A percentile compares a stretch with the other conserved stretches of the same genome.
These are phyloP conservation scores for Rhizodiscina lignyota DNA, from an alignment of 495 filamentous ascomycete genomes.

Conservation along the genomic window DNA sequence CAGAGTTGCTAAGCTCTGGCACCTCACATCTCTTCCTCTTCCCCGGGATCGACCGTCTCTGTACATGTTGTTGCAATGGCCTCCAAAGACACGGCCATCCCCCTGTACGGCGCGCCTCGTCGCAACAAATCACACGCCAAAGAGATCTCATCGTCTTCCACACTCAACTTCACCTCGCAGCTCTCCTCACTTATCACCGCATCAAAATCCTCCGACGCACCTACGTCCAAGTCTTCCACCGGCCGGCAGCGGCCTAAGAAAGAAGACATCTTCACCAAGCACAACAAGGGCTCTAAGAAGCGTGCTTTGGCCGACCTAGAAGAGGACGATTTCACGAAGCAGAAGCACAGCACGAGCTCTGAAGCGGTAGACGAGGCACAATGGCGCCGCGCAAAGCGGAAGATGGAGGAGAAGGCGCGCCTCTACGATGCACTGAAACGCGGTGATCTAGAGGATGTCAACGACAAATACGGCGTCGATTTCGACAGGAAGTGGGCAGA, in stretches of 20 bases:
- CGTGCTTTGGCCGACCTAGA: slow-evolving; percentile 34
- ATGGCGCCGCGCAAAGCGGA: slow-evolving; percentile 49
- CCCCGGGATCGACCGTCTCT: too few relatives aligned
- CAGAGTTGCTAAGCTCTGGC: too few relatives aligned
- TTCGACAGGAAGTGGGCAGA: slow-evolving; percentile 94
- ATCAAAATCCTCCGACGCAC: slow-evolving; percentile 15
- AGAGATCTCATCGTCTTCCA: slow-evolving; percentile 51
- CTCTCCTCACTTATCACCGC: slow-evolving; percentile 16
- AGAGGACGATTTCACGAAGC: slow-evolving; percentile 17
- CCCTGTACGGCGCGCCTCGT: slow-evolving; percentile 63
- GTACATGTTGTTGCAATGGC: too few relatives aligned
- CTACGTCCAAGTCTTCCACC: slow-evolving; percentile 19
- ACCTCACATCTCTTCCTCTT: too few relatives aligned
- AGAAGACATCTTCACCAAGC: slow-evolving; percentile 51
- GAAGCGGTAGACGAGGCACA: slow-evolving; percentile 24
- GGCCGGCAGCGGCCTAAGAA: slow-evolving; percentile 51
- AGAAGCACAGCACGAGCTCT: slow-evolving; percentile 26
- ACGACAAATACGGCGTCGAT: slow-evolving; percentile 54
- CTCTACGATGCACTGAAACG: slow-evolving; percentile 74
- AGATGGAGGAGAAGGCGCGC: slow-evolving; percentile 74
- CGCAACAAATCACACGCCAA: slow-evolving; percentile 33
- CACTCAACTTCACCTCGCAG: slow-evolving; percentile 51
- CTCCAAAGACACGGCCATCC: slow-evolving; percentile 27
- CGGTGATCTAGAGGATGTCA: slow-evolving; percentile 41
- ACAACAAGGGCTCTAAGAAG: slow-evolving; percentile 53